phyloP scores from a whole-genome alignment of 2,329 filamentous ascomycete species.

The Botrytis deweyae region DNA sequence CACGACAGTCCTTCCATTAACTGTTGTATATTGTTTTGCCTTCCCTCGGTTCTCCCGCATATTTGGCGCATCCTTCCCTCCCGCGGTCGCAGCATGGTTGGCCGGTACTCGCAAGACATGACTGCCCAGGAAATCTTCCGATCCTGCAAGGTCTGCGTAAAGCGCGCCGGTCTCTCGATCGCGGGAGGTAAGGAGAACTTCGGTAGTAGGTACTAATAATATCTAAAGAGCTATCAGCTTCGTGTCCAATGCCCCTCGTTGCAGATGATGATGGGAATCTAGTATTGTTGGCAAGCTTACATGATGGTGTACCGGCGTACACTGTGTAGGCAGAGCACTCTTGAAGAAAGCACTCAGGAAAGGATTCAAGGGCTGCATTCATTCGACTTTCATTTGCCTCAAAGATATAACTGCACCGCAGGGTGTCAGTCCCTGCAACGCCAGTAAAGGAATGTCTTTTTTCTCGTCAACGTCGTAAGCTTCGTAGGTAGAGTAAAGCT shows the following conservation, averaged over 20 bases:
- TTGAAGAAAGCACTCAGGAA: slow-evolving; percentile 98
- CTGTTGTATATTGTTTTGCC: slow-evolving; percentile 88
- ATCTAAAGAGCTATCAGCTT: slow-evolving; percentile 50
- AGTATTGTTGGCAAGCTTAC: slow-evolving; percentile 44
- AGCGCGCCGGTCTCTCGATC: slow-evolving; percentile 79
- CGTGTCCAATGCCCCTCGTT: slow-evolving; percentile 14
- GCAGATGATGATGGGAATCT: slow-evolving; percentile 23
- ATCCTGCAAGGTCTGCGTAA: slow-evolving; percentile 77
- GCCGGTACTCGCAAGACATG: slow-evolving; percentile 87
- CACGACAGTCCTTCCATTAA: slow-evolving; percentile 90
- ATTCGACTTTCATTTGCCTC: slow-evolving; percentile 46
- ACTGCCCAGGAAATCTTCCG: slow-evolving; percentile 93
- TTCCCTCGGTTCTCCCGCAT: slow-evolving; percentile 87
- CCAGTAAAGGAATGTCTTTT: not conserved
- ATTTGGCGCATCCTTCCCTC: slow-evolving; percentile 60
- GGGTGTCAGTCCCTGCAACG: slow-evolving; percentile 31
- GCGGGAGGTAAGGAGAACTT: slow-evolving; percentile 82
- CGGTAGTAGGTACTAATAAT: slow-evolving; percentile 88
- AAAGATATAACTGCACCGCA: slow-evolving; percentile 33
- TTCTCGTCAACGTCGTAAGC: slow-evolving; percentile 11
- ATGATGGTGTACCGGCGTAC: slow-evolving; percentile 86
- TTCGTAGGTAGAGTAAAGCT: not conserved
- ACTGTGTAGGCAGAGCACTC: slow-evolving; percentile 89
- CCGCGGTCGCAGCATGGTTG: slow-evolving; percentile 48
- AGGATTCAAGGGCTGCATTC: slow-evolving; percentile 98